These are phyloP conservation scores for Buxus sempervirens DNA, from an alignment of 164 flowering plant species.

Conservation along the genomic window DNA sequence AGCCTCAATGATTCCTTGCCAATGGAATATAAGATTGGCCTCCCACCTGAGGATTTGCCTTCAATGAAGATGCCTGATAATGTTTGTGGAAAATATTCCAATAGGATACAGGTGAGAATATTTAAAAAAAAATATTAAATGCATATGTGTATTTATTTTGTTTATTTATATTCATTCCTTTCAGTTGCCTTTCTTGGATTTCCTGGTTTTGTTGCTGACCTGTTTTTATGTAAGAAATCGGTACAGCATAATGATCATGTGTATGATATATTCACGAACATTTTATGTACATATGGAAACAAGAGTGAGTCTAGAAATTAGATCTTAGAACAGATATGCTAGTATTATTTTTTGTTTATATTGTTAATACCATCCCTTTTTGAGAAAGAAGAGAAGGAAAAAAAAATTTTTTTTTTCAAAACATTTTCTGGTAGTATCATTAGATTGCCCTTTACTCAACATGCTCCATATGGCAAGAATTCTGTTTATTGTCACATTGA, in stretches of 20 bases:
- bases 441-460: conserved; percentile 35
- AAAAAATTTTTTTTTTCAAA: no score
- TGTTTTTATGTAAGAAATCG: conserved; percentile 46
- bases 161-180: no score
- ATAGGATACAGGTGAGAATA: conserved; percentile 75
- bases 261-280: conserved; percentile 62
- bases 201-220: no score
- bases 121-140: neutral
- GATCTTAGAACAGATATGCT: no score
- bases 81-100: conserved; percentile 83
- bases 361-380: conserved; percentile 42
- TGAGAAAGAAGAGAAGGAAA: no score
- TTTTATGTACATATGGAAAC: conserved; percentile 65
- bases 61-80: conserved; percentile 83
- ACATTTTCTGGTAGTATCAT: conserved; percentile 40
- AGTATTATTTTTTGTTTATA: no score
- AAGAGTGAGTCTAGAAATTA: conserved; percentile 66
- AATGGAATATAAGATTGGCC: conserved; percentile 82
- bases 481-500: conserved; percentile 36
- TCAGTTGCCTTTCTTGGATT: no score
- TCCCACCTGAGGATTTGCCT: conserved; percentile 59
- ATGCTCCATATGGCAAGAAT: conserved; percentile 38
- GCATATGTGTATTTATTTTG: neutral
- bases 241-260: conserved; percentile 64
- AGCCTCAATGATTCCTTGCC: conserved; percentile 92